Evolutionary conservation across 345 rosid species (phyloP).

Genomic region (Hevea brasiliensis): DNA sequence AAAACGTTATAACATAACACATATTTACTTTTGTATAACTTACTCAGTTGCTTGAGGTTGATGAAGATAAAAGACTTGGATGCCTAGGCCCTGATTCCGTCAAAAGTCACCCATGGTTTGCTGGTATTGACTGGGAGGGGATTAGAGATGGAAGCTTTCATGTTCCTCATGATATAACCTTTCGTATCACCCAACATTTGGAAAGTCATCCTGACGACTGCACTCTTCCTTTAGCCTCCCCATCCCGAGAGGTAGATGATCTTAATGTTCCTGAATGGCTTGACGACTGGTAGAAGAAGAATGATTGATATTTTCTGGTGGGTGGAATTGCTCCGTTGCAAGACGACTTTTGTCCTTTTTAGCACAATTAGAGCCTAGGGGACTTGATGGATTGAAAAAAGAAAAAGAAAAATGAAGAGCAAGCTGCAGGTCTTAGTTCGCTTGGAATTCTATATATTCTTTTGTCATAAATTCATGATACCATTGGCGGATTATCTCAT

Average conservation of each 20-base stretch:
- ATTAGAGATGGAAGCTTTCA: conserved; percentile 48
- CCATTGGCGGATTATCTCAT: conserved; percentile 6
- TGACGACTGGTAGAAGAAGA: conserved; percentile 73
- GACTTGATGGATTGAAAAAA: neutral
- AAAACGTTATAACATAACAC: neutral
- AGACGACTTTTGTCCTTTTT: conserved; percentile 16
- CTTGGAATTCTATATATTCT: conserved; percentile 2
- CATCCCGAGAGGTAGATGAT: conserved; percentile 43
- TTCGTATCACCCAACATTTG: conserved; percentile 49
- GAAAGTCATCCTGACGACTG: conserved; percentile 45
- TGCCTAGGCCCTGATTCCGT: conserved; percentile 56
- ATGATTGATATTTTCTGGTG: neutral
- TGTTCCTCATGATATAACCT: conserved; percentile 59
- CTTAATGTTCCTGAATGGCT: conserved; percentile 68
- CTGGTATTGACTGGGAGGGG: conserved; percentile 57
- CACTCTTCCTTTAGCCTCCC: conserved; percentile 34
- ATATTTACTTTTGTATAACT: neutral
- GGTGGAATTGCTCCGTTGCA: neutral
- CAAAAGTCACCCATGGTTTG: conserved; percentile 78
- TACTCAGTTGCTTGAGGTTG: conserved; percentile 71
- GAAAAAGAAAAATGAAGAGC: conserved; percentile 8
- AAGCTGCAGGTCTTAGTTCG: conserved; percentile 17
- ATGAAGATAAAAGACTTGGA: conserved; percentile 70
- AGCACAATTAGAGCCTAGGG: neutral
- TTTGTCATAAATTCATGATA: neutral